Base-by-base conservation (phyloP, 495 filamentous ascomycete genomes). In the Astrothelium subdiscretum region DNA sequence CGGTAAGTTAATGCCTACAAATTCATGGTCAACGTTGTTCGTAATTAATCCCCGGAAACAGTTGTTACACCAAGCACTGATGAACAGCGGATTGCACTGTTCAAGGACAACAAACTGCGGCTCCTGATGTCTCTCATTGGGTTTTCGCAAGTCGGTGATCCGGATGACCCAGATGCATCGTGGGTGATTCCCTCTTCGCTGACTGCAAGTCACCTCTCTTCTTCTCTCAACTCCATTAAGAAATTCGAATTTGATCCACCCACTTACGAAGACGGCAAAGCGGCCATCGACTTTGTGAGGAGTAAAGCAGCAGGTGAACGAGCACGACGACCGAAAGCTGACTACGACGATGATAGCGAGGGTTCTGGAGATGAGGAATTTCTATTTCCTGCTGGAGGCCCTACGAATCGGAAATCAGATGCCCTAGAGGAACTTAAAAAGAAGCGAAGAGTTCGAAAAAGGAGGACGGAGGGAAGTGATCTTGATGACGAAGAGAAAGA, bases 81-180 rank as follows among this genome's bases (percentile, higher is more conserved):
- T 44, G 78, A 82, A 31, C 79, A 84, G 42, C 84, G 85, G 57
- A 81, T 78, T 2, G 87, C 89, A 26, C 84, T 95, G 74, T 95
- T 92, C 73, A 91, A 89, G 66, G 91, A 97, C 68, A 85, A 87
- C n/a, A 86, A 90, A 68, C 84, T 97, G 8, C 87, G 92, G 31
- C 85, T 97, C 27, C 83, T 99, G 6, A 86, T 97, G 83, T 84
- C 78, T 0, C 78, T 91, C 2, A 76, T 87, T 52, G 88, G 89
- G 3, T 83, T 94, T 59, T 83, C 88, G 67, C 79, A 84, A 18
- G 75, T 90, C 3, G 84, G 87, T 2, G 71, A 76, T 20, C 78
- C 85, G 51, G 87, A 92, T 61, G 88, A 92, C 12, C 80, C 81
- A 6, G 86, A 90, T 62, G 84, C 87, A 1, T 78, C 79, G 13